Conservation (phyloP, 2,329 filamentous ascomycete species). For the Aspergillus sp. region DNA sequence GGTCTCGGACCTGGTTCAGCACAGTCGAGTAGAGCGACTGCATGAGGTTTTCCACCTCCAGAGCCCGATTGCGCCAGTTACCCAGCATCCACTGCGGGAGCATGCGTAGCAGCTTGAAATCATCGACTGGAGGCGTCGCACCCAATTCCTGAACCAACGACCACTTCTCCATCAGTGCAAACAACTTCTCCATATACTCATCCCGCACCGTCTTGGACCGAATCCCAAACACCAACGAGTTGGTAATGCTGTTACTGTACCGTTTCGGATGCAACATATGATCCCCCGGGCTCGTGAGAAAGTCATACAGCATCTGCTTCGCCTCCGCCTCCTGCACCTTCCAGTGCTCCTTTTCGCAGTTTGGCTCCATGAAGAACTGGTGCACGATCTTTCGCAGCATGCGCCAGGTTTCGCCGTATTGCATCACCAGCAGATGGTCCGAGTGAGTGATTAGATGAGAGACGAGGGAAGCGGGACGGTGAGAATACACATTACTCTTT, state of each 20-base stretch:
- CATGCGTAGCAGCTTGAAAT: constrained; percentile 8
- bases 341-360: too few relatives aligned
- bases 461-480: constrained; percentile 1
- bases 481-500: not conserved
- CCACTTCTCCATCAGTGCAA: constrained; percentile 8
- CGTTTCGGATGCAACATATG: not conserved
- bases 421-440: constrained; percentile 10
- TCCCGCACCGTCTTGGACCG: not conserved
- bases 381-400: constrained; percentile 3
- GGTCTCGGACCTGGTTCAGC: not conserved
- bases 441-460: constrained; percentile 10
- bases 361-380: not conserved
- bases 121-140: constrained; percentile 13
- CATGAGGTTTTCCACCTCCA: not conserved
- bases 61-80: not conserved
- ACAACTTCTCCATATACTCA: constrained; percentile 1
- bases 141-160: constrained; percentile 9
- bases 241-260: not conserved
- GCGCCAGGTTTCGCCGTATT: constrained; percentile 10
- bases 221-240: constrained; percentile 6
- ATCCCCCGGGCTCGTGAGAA: not conserved
- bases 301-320: too few relatives aligned
- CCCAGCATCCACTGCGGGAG: constrained; percentile 10
- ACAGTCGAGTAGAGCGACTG: not conserved
- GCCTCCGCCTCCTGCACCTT: too few relatives aligned